Evolutionary conservation across 805 yeast genomes (phyloP).

Genomic region (Cephaloascus fragrans): DNA sequence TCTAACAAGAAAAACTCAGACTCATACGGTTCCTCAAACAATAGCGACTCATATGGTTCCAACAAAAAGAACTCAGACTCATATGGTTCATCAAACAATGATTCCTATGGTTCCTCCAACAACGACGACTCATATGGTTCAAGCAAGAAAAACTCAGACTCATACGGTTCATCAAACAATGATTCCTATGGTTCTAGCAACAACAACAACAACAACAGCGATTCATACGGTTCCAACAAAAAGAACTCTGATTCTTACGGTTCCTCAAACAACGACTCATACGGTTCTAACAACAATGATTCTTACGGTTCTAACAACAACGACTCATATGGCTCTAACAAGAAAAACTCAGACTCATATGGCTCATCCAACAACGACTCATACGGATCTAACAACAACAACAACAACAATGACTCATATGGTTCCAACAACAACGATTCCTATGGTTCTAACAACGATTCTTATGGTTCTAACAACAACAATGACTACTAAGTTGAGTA

Average conservation of each 20-base stretch:
- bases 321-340: neutral
- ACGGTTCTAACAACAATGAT: neutral
- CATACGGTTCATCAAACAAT: neutral
- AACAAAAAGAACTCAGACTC: slow-evolving; percentile 6
- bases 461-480: neutral
- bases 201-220: neutral
- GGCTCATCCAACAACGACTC: neutral
- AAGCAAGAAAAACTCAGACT: neutral
- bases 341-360: neutral
- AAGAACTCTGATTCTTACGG: neutral
- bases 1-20: slow-evolving; percentile 10
- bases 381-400: neutral
- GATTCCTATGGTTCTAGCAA: neutral
- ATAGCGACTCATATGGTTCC: slow-evolving; percentile 12
- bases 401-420: neutral
- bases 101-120: slow-evolving; percentile 8
- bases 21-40: slow-evolving; percentile 12
- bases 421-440: neutral
- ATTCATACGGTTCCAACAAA: neutral
- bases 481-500: neutral
- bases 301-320: slow-evolving; percentile 1
- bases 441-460: neutral
- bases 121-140: slow-evolving; percentile 1
- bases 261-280: neutral
- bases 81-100: slow-evolving; percentile 8